Percentiles rank a stretch among this genome's conserved stretches.
phyloP scores from a whole-genome alignment of 192 early-diverging fungal species.

The Phlyctochytrium planicorne region DNA sequence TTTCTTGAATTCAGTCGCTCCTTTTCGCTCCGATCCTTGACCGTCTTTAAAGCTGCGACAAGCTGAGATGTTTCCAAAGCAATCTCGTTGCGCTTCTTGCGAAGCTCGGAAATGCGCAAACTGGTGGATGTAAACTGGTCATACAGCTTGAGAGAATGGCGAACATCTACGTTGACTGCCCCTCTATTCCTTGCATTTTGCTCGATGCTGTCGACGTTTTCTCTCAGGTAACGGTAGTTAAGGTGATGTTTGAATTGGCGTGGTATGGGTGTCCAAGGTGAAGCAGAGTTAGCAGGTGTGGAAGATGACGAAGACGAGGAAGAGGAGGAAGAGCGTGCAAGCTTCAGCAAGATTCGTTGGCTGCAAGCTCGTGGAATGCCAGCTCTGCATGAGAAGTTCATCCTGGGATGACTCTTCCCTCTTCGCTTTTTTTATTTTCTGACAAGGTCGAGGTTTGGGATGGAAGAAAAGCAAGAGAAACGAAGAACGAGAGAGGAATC shows the following conservation, averaged over 20 bases:
- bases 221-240: conserved; percentile 63
- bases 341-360: no score
- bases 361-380: no score
- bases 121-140: conserved; percentile 38
- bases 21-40: neutral
- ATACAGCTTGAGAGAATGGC: conserved; percentile 50
- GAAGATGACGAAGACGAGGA: no score
- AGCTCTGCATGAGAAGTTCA: no score
- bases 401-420: no score
- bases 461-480: no score
- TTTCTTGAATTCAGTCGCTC: conserved; percentile 18
- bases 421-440: no score
- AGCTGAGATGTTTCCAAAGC: conserved; percentile 23
- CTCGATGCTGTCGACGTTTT: conserved; percentile 37
- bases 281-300: no score
- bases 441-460: no score
- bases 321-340: no score
- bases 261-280: no score
- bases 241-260: conserved; percentile 41
- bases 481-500: no score
- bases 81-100: conserved; percentile 46
- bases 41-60: neutral
- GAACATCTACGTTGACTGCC: conserved; percentile 55
- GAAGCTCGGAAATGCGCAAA: conserved; percentile 42
- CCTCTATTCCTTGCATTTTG: conserved; percentile 23